These are phyloP conservation scores for Simplicillium aogashimaense DNA, from an alignment of 2,329 filamentous ascomycete genomes.

Conservation along the genomic window DNA sequence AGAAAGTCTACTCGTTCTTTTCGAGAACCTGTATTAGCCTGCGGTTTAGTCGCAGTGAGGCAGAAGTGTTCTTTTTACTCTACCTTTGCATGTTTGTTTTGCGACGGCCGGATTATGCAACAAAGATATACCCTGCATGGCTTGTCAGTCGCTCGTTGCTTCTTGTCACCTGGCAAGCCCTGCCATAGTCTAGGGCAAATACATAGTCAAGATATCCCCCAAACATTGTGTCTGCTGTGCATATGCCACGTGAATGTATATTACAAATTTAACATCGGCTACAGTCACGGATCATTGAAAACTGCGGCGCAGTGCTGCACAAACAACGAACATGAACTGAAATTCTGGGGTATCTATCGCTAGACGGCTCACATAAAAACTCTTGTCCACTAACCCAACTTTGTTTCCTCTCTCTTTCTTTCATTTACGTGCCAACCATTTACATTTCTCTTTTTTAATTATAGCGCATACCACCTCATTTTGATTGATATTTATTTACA, in stretches of 20 bases:
- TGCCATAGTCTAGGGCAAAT: slow-evolving; percentile 23
- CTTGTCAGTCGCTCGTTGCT: slow-evolving; percentile 24
- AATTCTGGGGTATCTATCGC: background rate
- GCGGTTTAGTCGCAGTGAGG: background rate
- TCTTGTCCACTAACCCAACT: too few relatives aligned
- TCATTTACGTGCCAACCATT: background rate
- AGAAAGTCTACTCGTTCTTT: background rate
- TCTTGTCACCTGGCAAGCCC: slow-evolving; percentile 17
- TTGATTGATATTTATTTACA: slow-evolving; percentile 11
- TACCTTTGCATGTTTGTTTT: slow-evolving; percentile 2
- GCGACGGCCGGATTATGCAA: slow-evolving; percentile 18
- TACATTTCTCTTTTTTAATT: background rate
- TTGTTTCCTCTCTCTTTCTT: background rate
- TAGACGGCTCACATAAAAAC: background rate
- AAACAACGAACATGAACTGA: background rate
- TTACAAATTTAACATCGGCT: too few relatives aligned
- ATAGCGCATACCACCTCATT: background rate
- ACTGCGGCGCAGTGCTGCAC: too few relatives aligned
- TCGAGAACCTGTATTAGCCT: background rate
- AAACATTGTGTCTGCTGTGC: background rate
- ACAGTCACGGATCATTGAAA: background rate
- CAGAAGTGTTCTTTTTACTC: background rate
- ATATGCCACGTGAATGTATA: too few relatives aligned
- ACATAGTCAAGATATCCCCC: slow-evolving; percentile 7
- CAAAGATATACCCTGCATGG: slow-evolving; percentile 14